Base-by-base conservation (phyloP, 768 basidiomycete species). In the Leccinum uliginosum region DNA sequence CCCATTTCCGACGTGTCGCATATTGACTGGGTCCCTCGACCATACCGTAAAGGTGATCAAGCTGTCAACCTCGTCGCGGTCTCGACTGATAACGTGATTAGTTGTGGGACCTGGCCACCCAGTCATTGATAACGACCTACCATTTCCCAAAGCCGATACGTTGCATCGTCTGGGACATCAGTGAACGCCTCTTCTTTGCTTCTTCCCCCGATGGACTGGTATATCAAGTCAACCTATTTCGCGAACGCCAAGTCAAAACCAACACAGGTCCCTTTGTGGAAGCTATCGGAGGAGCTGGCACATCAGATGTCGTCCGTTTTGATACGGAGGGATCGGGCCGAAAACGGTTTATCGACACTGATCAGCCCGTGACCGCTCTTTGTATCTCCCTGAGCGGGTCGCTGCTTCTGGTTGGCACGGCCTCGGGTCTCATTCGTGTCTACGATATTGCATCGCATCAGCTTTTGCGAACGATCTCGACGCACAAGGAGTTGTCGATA, bases 401-500 rank as follows among this genome's bases (percentile, higher is more conserved):
- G 2, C 78, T 88, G 44, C 82, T 99, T 11, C 72, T 98, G n/a
- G 83, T 84, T 30, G 94, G 96, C 21, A 95, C 93, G 0, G 69
- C 80, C 3, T 71, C 80, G 2, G 93, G 93, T 3, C 67, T 83
- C 12, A 81, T 98, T 50, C 81, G 91, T 56, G 71, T 93, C 38
- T 93, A 94, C 69, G 91, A 97, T 59, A 81, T 96, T 29, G 84
- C 91, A 2, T 96, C 96, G 0, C 91, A 94, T 66, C 95, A 98
- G 67, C 83, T 85, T 27, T 75, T 97, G 26, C 88, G 94, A 47
- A 87, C 89, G 26, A 84, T 98, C 44, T 80, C 83, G 17, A 78
- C 86, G 1, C 87, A 83, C 69, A 87, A 84, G 62, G 83, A 83
- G 45, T 68, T 83, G 62, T 71, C 82, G 30, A 85, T 98, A 68